These are phyloP conservation scores for Candida ficus DNA, from an alignment of 805 yeast species.

Conservation along the genomic window DNA sequence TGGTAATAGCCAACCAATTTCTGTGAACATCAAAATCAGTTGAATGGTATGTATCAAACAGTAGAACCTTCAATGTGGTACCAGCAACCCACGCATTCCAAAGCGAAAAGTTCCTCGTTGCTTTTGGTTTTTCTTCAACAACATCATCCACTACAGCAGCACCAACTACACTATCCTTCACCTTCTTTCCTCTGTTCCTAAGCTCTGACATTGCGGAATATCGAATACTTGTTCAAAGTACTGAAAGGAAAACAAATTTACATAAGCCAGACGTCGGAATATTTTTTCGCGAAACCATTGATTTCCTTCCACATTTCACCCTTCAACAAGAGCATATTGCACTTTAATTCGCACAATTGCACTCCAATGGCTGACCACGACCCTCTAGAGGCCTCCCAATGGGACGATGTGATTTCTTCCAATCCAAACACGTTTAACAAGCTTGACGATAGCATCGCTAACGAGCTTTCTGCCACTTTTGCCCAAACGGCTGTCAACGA, in stretches of 20 bases:
- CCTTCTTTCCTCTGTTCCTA: neutral
- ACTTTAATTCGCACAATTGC: neutral
- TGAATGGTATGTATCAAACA: constrained; percentile 81
- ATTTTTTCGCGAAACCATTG: neutral
- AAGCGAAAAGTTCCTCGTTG: constrained; percentile 38
- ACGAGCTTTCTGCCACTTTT: constrained; percentile 19
- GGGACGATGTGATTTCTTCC: constrained; percentile 53
- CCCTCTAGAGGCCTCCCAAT: constrained; percentile 48
- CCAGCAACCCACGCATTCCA: constrained; percentile 67
- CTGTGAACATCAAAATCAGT: constrained; percentile 98
- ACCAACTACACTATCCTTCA: neutral
- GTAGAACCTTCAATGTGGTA: constrained; percentile 50
- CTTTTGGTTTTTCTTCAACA: neutral
- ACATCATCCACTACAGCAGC: neutral
- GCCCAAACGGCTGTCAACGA: constrained; percentile 4
- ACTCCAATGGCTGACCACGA: constrained; percentile 29
- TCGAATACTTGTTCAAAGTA: no score
- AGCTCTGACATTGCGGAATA: neutral
- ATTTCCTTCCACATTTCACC: neutral
- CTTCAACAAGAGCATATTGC: neutral
- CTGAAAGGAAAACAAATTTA: no score
- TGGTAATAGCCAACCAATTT: constrained; percentile 93
- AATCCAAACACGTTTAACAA: constrained; percentile 17
- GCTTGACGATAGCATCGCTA: constrained; percentile 7
- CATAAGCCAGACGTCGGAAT: no score